Percentiles rank a stretch among this genome's conserved stretches.
Evolutionary conservation across 2,329 filamentous ascomycete species (phyloP).

Genomic region (Fusarium nisikadoi): DNA sequence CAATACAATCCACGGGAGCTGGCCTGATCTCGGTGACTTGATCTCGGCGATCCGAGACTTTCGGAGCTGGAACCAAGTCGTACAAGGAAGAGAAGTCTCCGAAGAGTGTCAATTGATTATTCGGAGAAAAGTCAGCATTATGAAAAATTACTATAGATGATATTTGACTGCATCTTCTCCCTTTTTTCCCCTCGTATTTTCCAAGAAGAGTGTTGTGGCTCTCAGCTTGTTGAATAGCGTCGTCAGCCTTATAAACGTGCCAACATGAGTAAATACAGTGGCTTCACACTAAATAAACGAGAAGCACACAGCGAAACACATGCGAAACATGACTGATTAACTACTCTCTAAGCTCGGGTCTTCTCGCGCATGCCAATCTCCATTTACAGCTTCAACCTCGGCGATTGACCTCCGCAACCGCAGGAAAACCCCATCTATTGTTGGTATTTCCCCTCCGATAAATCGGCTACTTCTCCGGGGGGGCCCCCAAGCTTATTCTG

Average conservation of each 20-base stretch:
- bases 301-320: conserved; percentile 25
- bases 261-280: neutral
- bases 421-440: neutral
- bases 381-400: conserved; percentile 25
- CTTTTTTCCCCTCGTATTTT: neutral
- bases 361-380: conserved; percentile 28
- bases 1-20: neutral
- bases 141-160: neutral
- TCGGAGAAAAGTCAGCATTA: conserved; percentile 2
- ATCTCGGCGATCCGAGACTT: conserved; percentile 26
- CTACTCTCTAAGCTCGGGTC: conserved; percentile 16
- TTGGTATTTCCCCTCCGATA: conserved; percentile 27
- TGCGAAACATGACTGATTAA: conserved; percentile 23
- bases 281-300: neutral
- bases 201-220: neutral
- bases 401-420: conserved; percentile 30
- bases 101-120: neutral
- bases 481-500: conserved; percentile 21
- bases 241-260: conserved; percentile 21
- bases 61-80: conserved; percentile 17
- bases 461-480: conserved; percentile 25
- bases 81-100: conserved; percentile 1
- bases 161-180: neutral
- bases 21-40: conserved; percentile 23
- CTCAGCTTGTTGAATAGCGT: conserved; percentile 20